A percentile compares a stretch with the other conserved stretches of the same genome.
Evolutionary conservation across 2,329 filamentous ascomycete species (phyloP).

Genomic region (Chaetomiaceae sp.): DNA sequence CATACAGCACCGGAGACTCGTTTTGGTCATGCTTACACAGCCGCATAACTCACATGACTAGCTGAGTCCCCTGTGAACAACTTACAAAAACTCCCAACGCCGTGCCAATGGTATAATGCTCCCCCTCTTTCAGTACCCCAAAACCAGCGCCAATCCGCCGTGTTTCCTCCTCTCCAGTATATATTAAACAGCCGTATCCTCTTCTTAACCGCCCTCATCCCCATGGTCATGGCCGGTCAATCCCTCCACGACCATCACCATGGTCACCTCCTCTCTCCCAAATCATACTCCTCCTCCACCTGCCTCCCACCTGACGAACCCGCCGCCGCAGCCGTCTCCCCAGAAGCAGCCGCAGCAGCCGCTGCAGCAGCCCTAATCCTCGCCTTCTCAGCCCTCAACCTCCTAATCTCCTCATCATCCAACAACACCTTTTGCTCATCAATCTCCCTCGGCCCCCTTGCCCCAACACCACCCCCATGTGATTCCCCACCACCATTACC

Average conservation of each 20-base stretch:
- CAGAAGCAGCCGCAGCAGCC: background rate
- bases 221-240: background rate
- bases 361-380: conserved; percentile 8
- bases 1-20: no score
- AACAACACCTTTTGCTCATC: conserved; percentile 31
- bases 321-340: background rate
- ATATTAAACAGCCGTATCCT: background rate
- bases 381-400: conserved; percentile 22
- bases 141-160: background rate
- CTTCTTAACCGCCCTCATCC: no score
- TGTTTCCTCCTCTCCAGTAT: background rate
- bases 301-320: background rate
- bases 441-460: conserved; percentile 18
- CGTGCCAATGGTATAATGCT: conserved; percentile 26
- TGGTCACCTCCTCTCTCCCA: conserved; percentile 9
- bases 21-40: no score
- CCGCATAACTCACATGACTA: no score
- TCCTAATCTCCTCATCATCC: conserved; percentile 24
- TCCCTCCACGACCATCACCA: background rate
- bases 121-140: conserved; percentile 2
- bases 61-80: no score
- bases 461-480: background rate
- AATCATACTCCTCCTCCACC: conserved; percentile 16
- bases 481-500: background rate
- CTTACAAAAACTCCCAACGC: conserved; percentile 21